phyloP scores from a whole-genome alignment of 371 early-diverging fungal genomes.

The Rhizopus delemar region DNA sequence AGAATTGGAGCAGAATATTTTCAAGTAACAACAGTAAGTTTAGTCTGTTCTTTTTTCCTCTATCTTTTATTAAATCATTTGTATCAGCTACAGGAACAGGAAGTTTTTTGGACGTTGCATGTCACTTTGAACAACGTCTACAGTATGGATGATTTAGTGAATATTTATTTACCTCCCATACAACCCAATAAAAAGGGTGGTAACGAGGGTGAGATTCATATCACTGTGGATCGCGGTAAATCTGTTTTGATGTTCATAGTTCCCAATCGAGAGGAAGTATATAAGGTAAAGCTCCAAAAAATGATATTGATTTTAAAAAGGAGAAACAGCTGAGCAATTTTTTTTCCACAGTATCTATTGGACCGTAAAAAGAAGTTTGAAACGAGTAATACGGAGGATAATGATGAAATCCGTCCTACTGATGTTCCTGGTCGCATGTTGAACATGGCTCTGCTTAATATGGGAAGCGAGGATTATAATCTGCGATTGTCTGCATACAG shows the following conservation, averaged over 20 bases:
- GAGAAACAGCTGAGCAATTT: background rate
- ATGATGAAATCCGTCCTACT: slow-evolving; percentile 74
- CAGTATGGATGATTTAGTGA: slow-evolving; percentile 78
- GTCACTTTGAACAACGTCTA: slow-evolving; percentile 79
- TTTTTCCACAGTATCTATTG: slow-evolving; percentile 30
- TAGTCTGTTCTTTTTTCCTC: slow-evolving; percentile 1
- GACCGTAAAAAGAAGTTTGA: slow-evolving; percentile 65
- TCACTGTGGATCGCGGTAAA: slow-evolving; percentile 61
- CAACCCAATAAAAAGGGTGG: slow-evolving; percentile 33
- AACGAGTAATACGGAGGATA: slow-evolving; percentile 56
- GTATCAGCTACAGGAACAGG: slow-evolving; percentile 47
- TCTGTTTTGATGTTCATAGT: slow-evolving; percentile 64
- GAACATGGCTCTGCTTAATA: slow-evolving; percentile 87
- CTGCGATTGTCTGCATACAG: slow-evolving; percentile 83
- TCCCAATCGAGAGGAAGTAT: slow-evolving; percentile 76
- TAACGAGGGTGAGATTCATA: slow-evolving; percentile 68
- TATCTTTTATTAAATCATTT: background rate
- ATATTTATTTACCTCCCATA: slow-evolving; percentile 54
- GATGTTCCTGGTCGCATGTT: slow-evolving; percentile 90
- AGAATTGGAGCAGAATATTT: slow-evolving; percentile 77
- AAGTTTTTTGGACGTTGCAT: slow-evolving; percentile 66
- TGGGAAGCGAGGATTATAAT: slow-evolving; percentile 75
- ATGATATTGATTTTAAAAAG: background rate
- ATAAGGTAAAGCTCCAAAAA: slow-evolving; percentile 34
- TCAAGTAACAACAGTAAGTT: slow-evolving; percentile 63